Conservation (phyloP, 441 rosid genomes). For the Manihot esculenta region DNA sequence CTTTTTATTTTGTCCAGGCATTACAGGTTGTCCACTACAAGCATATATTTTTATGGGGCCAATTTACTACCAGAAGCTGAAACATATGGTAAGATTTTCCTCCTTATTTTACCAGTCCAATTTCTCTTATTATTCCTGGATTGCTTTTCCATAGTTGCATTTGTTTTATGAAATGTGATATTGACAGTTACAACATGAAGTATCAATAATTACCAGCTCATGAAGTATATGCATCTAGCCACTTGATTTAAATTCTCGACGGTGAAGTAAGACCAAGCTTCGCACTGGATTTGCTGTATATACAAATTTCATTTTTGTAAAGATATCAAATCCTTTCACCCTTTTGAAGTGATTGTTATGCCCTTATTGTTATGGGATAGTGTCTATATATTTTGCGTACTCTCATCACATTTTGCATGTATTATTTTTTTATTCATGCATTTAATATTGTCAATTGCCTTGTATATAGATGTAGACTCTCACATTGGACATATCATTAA, state of each 20-base stretch:
- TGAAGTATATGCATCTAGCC: not conserved
- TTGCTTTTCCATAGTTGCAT: not conserved
- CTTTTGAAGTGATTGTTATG: not conserved
- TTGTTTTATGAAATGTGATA: not conserved
- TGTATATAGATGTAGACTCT: not conserved
- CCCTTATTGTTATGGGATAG: not conserved
- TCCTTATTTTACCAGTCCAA: not conserved
- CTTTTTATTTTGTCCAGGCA: slow-evolving; percentile 49
- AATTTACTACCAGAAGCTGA: slow-evolving; percentile 95
- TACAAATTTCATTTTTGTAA: slow-evolving; percentile 6
- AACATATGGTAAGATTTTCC: slow-evolving; percentile 81
- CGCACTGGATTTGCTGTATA: too few species aligned
- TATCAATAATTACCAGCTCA: not conserved
- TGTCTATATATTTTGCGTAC: not conserved
- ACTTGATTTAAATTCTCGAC: not conserved
- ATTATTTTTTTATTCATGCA: not conserved
- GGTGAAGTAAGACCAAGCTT: too few species aligned
- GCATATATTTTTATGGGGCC: slow-evolving; percentile 98
- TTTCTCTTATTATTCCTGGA: slow-evolving; percentile 1
- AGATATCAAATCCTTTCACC: not conserved
- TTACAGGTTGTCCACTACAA: slow-evolving; percentile 85
- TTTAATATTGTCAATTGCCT: not conserved
- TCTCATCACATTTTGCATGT: not conserved
- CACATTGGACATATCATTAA: not conserved
- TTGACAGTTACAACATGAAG: not conserved